Percentiles rank a stretch among this genome's conserved stretches.
These are phyloP conservation scores for Suillus clintonianus DNA, from an alignment of 768 basidiomycete species.

Conservation along the genomic window DNA sequence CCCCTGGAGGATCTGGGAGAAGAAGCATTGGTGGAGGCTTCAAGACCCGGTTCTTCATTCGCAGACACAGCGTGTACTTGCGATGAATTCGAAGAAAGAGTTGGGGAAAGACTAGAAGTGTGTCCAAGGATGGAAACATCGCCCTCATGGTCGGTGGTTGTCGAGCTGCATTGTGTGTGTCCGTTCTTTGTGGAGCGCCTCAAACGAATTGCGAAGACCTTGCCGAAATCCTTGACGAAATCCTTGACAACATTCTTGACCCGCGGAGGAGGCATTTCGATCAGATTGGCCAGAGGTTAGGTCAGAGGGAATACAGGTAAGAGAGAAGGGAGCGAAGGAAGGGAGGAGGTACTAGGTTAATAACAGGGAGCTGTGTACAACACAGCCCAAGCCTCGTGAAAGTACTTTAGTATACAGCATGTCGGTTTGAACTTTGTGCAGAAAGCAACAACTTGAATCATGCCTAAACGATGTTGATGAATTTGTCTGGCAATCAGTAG, in stretches of 20 bases:
- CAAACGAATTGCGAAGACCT: background rate
- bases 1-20: background rate
- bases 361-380: background rate
- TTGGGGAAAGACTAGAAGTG: background rate
- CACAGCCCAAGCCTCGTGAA: background rate
- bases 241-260: background rate
- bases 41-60: background rate
- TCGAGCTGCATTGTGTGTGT: background rate
- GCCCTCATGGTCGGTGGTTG: background rate
- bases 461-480: too few species aligned
- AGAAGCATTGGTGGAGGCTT: background rate
- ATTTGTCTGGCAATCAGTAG: too few species aligned
- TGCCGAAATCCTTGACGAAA: background rate
- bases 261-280: background rate
- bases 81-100: background rate
- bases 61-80: background rate
- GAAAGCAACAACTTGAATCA: too few species aligned
- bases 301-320: background rate
- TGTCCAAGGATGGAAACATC: background rate
- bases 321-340: background rate
- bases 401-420: background rate
- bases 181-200: background rate
- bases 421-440: too few species aligned
- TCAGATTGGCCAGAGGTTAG: background rate
- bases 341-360: background rate